Base-by-base conservation (phyloP, 148 eudicot species). In the Hydrangea macrophylla region DNA sequence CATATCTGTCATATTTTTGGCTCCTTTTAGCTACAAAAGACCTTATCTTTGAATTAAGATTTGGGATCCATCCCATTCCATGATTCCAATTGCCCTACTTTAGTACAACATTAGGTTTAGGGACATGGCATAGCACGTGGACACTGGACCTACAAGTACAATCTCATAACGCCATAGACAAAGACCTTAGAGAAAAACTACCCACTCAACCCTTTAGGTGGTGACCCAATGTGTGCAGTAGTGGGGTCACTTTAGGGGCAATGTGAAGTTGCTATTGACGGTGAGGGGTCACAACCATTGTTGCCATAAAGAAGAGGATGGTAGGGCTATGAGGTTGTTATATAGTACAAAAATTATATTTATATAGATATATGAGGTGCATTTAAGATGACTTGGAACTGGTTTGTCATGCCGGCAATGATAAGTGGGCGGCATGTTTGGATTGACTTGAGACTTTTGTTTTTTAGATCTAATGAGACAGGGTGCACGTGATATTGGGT, bases 341-440 rank as follows among this genome's bases (percentile, higher is more conserved):
- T 15, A n/a, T n/a, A n/a, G n/a, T n/a, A n/a, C n/a, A n/a, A n/a
- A n/a, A n/a, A n/a, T n/a, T n/a, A n/a, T n/a, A n/a, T n/a, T n/a
- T n/a, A n/a, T n/a, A n/a, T n/a, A n/a, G n/a, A n/a, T n/a, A 18
- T 20, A 48, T 1, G 53, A 48, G 53, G 22, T 15, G 53, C 15
- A n/a, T 48, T 20, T 15, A 15, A 58, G n/a, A 30, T 58, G 61
- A 58, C 61, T 58, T 58, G 9, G 23, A 58, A 58, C 61, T 58
- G 22, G 61, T 58, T 58, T 58, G 61, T 58, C 61, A 31, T n/a
- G n/a, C 60, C 60, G 24, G 36, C 60, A 57, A 54, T 54, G 57
- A 54, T 54, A 54, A 54, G 57, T 54, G 57, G 57, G 27, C 57
- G 57, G 57, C 57, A 11, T 58, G 61, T 24, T 1, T 48, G 13